A percentile compares a stretch with the other conserved stretches of the same genome.
Evolutionary conservation across 2,329 filamentous ascomycete genomes (phyloP).

Genomic region (Botrytis porri): DNA sequence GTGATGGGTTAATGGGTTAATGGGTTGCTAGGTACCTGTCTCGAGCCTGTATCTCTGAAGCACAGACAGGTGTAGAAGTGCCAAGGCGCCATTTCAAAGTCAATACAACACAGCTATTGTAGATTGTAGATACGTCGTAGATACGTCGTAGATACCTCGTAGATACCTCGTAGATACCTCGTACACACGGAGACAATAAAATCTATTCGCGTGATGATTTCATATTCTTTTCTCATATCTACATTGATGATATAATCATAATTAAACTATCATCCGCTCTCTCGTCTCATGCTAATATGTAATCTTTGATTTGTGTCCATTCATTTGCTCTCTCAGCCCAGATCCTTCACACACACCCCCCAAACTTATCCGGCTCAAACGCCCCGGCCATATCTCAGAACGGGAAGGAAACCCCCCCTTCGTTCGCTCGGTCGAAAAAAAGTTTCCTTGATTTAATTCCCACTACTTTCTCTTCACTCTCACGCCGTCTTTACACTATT

Average conservation of each 20-base stretch:
- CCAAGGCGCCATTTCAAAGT: neutral
- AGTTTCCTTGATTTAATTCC: constrained; percentile 6
- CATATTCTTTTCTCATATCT: neutral
- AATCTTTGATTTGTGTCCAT: constrained; percentile 3
- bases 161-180: neutral
- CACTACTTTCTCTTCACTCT: neutral
- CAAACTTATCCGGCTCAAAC: constrained; percentile 8
- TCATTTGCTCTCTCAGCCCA: constrained; percentile 5
- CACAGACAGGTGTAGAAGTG: neutral
- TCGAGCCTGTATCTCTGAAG: neutral
- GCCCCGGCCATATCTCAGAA: constrained; percentile 1
- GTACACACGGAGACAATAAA: neutral
- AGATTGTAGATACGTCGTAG: no score
- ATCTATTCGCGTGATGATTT: neutral
- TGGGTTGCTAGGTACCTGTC: neutral
- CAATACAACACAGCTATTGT: neutral
- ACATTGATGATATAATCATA: neutral
- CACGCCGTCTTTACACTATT: neutral
- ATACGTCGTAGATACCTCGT: neutral
- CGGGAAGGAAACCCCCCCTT: constrained; percentile 10
- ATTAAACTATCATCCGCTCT: neutral
- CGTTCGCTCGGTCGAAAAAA: constrained; percentile 8
- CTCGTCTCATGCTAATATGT: neutral
- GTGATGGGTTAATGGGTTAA: no score
- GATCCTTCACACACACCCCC: neutral